Evolutionary conservation across 139 green algal genomes (phyloP), one percentile per base, ranked within the genome.

Genomic region (Trebouxia sp.): DNA sequence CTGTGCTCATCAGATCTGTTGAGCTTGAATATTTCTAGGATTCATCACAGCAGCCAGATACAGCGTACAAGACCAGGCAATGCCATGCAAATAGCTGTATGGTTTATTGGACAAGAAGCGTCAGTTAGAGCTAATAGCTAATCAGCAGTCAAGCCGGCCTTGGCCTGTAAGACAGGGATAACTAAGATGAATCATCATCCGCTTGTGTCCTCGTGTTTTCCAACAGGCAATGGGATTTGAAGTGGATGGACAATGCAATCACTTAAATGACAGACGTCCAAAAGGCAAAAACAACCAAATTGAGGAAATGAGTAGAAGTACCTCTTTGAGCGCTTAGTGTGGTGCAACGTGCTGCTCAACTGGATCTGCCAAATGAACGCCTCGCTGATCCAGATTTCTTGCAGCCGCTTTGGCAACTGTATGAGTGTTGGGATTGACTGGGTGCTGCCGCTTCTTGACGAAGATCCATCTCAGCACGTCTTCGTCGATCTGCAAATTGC

Each of bases 71-170:
- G 50, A 17, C 12, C 48, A 58, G 50, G 50, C 50, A 58, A 22
- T 22, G 50, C 50, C 26, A 22, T 17, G 1, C 4, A 28, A 22
- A 22, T 22, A 1, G 26, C 50, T n/a, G n/a, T n/a, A n/a, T n/a
- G n/a, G n/a, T n/a, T n/a, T n/a, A n/a, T n/a, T n/a, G n/a, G n/a
- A n/a, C n/a, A n/a, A 58, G 11, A 38, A 85, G 89, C 88, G 86
- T 95, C 90, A 92, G 90, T 79, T 95, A 95, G 89, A 95, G 89
- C 89, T 95, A 95, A 94, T 92, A 84, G 72, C 82, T 76, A 37
- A 53, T 93, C 87, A 78, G 85, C 89, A 92, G 20, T 42, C 24
- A 48, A 82, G 51, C 82, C 82, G 88, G 84, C 87, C 86, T 86
- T 92, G 85, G 69, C 47, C 78, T 67, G 66, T 94, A 84, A 82